Percentiles rank a stretch among this genome's conserved stretches.
phyloP scores from a whole-genome alignment of 176 grass and related monocot species.

The Pontederia paniculata region DNA sequence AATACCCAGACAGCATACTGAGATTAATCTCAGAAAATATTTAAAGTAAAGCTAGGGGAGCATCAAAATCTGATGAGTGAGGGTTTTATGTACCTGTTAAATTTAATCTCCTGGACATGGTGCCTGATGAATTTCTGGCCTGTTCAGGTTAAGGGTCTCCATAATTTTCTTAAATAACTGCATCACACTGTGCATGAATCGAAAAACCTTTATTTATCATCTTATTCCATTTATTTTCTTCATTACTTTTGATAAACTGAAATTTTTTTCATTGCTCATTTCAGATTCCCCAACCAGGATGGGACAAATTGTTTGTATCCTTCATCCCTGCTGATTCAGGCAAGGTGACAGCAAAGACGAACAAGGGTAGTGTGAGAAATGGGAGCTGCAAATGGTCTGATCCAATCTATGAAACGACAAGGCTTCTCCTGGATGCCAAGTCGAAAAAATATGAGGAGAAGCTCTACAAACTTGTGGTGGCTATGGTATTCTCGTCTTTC shows the following conservation, averaged over 20 bases:
- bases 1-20: too few relatives aligned
- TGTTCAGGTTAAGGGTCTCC: too few relatives aligned
- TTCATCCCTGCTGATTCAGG: conserved; percentile 76
- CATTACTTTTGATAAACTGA: conserved; percentile 8
- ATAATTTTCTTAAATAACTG: too few relatives aligned
- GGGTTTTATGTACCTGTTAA: too few relatives aligned
- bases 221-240: neutral
- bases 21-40: too few relatives aligned
- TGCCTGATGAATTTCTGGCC: too few relatives aligned
- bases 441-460: conserved; percentile 94
- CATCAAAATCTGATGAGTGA: too few relatives aligned
- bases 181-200: too few relatives aligned
- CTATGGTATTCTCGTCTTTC: conserved; percentile 45
- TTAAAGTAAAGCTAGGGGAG: too few relatives aligned
- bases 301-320: conserved; percentile 96
- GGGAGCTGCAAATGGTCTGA: conserved; percentile 92
- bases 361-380: conserved; percentile 89
- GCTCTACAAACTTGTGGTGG: conserved; percentile 83
- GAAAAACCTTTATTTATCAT: too few relatives aligned
- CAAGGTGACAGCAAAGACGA: conserved; percentile 85
- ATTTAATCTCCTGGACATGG: too few relatives aligned
- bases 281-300: conserved; percentile 85
- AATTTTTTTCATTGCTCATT: conserved; percentile 28
- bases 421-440: conserved; percentile 78
- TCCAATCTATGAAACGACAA: conserved; percentile 96